These are phyloP conservation scores for Helminthosporium solani DNA, from an alignment of 2,329 filamentous ascomycete genomes.

Conservation along the genomic window DNA sequence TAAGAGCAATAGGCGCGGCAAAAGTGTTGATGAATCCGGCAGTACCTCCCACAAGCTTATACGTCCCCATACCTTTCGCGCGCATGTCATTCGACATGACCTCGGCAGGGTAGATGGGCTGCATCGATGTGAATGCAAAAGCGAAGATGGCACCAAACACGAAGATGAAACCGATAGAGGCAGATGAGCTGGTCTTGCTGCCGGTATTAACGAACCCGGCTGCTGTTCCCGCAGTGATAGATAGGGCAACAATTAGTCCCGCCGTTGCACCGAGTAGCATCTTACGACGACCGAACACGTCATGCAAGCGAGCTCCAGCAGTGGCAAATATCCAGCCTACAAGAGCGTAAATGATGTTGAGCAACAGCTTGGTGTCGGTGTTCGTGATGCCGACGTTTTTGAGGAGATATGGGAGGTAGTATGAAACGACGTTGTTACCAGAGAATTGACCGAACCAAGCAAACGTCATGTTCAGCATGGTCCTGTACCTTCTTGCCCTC, in stretches of 20 bases:
- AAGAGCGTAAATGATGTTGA: slow-evolving; percentile 41
- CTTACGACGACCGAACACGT: slow-evolving; percentile 27
- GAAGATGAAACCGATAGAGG: slow-evolving; percentile 36
- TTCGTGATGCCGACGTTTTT: slow-evolving; percentile 36
- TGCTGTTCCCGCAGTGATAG: slow-evolving; percentile 28
- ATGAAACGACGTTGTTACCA: slow-evolving; percentile 36
- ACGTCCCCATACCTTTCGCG: slow-evolving; percentile 31
- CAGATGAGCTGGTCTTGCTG: slow-evolving; percentile 14
- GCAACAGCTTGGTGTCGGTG: slow-evolving; percentile 35
- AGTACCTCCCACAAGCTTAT: slow-evolving; percentile 20
- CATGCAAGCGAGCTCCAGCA: slow-evolving; percentile 33
- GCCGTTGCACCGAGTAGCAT: slow-evolving; percentile 31
- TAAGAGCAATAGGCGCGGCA: slow-evolving; percentile 39
- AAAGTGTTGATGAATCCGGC: slow-evolving; percentile 26
- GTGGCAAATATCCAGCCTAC: slow-evolving; percentile 34
- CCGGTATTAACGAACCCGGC: slow-evolving; percentile 26
- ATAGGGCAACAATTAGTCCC: slow-evolving; percentile 19
- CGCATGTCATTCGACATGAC: slow-evolving; percentile 36
- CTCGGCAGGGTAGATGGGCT: slow-evolving; percentile 37
- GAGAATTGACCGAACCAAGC: slow-evolving; percentile 42
- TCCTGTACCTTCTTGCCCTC: slow-evolving; percentile 20
- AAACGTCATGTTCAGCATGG: slow-evolving; percentile 33
- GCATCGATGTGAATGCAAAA: slow-evolving; percentile 35
- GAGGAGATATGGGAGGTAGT: slow-evolving; percentile 36
- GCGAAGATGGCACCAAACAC: slow-evolving; percentile 36